phyloP scores from a whole-genome alignment of 2,329 filamentous ascomycete genomes.

The Balansia obtecta region DNA sequence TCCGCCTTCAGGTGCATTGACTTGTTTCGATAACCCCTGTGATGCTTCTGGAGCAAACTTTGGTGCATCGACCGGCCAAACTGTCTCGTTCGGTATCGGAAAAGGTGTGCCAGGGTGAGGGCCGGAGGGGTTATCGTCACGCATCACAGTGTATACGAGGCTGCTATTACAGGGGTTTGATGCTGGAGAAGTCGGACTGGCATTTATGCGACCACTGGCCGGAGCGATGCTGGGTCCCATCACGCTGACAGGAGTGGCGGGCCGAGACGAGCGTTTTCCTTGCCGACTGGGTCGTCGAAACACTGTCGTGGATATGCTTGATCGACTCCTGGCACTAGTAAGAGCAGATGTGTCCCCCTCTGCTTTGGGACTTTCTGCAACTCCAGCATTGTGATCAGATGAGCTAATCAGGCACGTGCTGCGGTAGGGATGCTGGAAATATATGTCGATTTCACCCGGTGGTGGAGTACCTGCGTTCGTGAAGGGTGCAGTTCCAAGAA shows the following conservation, averaged over 20 bases:
- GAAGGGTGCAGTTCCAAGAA: slow-evolving; percentile 29
- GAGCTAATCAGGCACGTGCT: slow-evolving; percentile 24
- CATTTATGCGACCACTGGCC: not conserved
- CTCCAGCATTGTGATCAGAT: slow-evolving; percentile 15
- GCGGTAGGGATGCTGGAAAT: slow-evolving; percentile 25
- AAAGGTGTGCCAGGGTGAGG: slow-evolving; percentile 30
- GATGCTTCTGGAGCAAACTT: slow-evolving; percentile 25
- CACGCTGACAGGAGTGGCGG: slow-evolving; percentile 20
- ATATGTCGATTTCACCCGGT: slow-evolving; percentile 25
- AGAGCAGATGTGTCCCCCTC: slow-evolving; percentile 18
- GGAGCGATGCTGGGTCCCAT: slow-evolving; percentile 7
- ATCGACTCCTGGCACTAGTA: slow-evolving; percentile 16
- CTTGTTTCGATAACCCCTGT: slow-evolving; percentile 16
- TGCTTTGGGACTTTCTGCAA: slow-evolving; percentile 12
- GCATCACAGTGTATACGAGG: slow-evolving; percentile 19
- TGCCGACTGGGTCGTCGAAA: slow-evolving; percentile 21
- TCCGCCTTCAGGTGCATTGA: slow-evolving; percentile 19
- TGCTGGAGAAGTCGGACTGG: not conserved
- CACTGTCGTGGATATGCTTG: slow-evolving; percentile 17
- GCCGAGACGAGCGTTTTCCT: slow-evolving; percentile 23
- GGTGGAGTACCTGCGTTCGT: slow-evolving; percentile 23
- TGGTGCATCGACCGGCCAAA: slow-evolving; percentile 26
- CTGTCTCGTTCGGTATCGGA: slow-evolving; percentile 25
- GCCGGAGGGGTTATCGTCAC: slow-evolving; percentile 20
- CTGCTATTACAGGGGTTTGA: not conserved